Evolutionary conservation across 108 stramenopile genomes (phyloP).

Genomic region (Cyclostephanos tholiformis): DNA sequence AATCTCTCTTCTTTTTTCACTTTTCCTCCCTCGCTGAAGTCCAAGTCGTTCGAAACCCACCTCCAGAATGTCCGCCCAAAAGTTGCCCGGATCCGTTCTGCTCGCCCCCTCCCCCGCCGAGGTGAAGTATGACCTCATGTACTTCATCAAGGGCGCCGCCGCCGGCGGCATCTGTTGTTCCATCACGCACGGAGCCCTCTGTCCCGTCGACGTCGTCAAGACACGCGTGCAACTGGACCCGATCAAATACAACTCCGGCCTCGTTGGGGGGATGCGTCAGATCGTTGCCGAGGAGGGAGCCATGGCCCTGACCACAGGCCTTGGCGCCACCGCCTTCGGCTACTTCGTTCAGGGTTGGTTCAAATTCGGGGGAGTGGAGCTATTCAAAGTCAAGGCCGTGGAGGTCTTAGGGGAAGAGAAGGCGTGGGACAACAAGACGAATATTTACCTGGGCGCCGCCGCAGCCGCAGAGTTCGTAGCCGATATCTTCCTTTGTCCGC

Average conservation of each 20-base stretch:
- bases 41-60: conserved; percentile 7
- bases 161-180: conserved; percentile 98
- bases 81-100: conserved; percentile 59
- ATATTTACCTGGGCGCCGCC: conserved; percentile 92
- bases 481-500: conserved; percentile 97
- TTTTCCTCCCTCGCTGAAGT: not conserved
- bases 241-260: conserved; percentile 92
- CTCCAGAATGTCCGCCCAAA: conserved; percentile 37
- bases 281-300: conserved; percentile 94
- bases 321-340: conserved; percentile 94
- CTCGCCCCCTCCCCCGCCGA: conserved; percentile 77
- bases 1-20: conserved; percentile 12
- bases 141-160: conserved; percentile 85
- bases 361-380: conserved; percentile 99
- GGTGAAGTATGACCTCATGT: conserved; percentile 74
- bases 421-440: conserved; percentile 94
- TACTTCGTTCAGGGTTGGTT: conserved; percentile 99
- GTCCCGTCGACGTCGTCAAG: conserved; percentile 97
- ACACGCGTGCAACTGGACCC: conserved; percentile 96
- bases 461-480: conserved; percentile 96
- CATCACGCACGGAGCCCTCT: conserved; percentile 95
- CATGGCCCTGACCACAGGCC: conserved; percentile 94
- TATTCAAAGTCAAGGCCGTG: conserved; percentile 94
- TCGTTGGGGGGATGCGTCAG: conserved; percentile 89
- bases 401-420: conserved; percentile 83